A percentile compares a stretch with the other conserved stretches of the same genome.
phyloP scores from a whole-genome alignment of 2,329 filamentous ascomycete species.

The Penicillium sp. region DNA sequence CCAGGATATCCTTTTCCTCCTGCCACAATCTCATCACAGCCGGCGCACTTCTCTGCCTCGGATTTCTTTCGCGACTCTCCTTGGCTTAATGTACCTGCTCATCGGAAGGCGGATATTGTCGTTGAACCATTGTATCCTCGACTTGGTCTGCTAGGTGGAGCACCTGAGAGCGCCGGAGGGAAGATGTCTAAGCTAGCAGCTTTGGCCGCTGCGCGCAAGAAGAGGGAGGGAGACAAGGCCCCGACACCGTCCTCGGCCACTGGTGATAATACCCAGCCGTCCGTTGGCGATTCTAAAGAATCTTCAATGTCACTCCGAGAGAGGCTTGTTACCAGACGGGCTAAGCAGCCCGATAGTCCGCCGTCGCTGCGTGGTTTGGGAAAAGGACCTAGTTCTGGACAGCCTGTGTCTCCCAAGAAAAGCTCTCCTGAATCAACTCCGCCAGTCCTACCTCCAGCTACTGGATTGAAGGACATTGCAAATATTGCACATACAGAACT shows the following conservation, averaged over 20 bases:
- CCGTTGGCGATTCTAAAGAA: conserved; percentile 28
- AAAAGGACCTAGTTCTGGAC: conserved; percentile 23
- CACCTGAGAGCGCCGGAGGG: conserved; percentile 58
- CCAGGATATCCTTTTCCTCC: conserved; percentile 34
- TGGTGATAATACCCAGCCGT: conserved; percentile 13
- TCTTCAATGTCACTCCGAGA: conserved; percentile 44
- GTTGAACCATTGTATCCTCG: conserved; percentile 63
- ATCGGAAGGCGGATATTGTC: conserved; percentile 68
- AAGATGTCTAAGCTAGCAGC: conserved; percentile 92
- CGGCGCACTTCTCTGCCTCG: conserved; percentile 50
- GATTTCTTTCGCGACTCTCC: conserved; percentile 82
- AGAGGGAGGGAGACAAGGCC: conserved; percentile 72
- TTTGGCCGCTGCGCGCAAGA: conserved; percentile 82
- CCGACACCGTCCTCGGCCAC: conserved; percentile 19
- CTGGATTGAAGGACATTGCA: conserved; percentile 7
- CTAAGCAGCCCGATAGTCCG: conserved; percentile 30
- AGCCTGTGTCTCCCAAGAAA: conserved; percentile 26
- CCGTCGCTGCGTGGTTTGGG: conserved; percentile 29
- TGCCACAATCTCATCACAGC: conserved; percentile 28
- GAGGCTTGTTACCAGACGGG: conserved; percentile 41
- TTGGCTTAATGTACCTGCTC: conserved; percentile 75
- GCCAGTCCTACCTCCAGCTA: conserved; percentile 8
- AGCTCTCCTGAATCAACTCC: conserved; percentile 26
- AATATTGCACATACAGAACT: conserved; percentile 14
- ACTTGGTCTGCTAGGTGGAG: conserved; percentile 79